Percentiles rank a stretch among this genome's conserved stretches.
Evolutionary conservation across 2,329 filamentous ascomycete genomes (phyloP).

Genomic region (Apiospora arundinis): DNA sequence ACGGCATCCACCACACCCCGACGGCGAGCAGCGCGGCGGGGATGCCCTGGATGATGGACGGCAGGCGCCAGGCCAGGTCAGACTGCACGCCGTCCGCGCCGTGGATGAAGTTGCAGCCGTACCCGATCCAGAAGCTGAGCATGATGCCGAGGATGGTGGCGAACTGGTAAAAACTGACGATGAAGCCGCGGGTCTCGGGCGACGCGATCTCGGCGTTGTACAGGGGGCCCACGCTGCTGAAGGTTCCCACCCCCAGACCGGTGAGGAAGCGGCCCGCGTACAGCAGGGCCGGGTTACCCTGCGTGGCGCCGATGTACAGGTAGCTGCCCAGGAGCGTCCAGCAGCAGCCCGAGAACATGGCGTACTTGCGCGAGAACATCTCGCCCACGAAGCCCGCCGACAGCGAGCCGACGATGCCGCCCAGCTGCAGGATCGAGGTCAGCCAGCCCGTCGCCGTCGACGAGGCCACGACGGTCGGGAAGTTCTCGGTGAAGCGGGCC

Average conservation of each 20-base stretch:
- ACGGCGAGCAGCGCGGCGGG: slow-evolving; percentile 37
- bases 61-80: slow-evolving; percentile 41
- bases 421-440: slow-evolving; percentile 57
- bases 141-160: slow-evolving; percentile 38
- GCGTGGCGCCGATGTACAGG: slow-evolving; percentile 54
- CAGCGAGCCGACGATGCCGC: slow-evolving; percentile 62
- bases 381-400: slow-evolving; percentile 61
- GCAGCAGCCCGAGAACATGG: slow-evolving; percentile 55
- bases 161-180: slow-evolving; percentile 33
- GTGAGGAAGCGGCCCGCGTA: slow-evolving; percentile 63
- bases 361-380: slow-evolving; percentile 57
- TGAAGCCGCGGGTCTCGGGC: slow-evolving; percentile 30
- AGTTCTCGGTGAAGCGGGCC: slow-evolving; percentile 55
- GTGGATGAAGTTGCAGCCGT: slow-evolving; percentile 43
- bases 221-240: slow-evolving; percentile 28
- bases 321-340: slow-evolving; percentile 50
- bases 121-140: slow-evolving; percentile 36
- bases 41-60: slow-evolving; percentile 37
- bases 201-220: slow-evolving; percentile 36
- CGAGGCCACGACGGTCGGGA: slow-evolving; percentile 53
- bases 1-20: slow-evolving; percentile 52
- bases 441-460: slow-evolving; percentile 53
- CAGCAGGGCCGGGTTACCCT: slow-evolving; percentile 50
- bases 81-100: slow-evolving; percentile 27
- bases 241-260: slow-evolving; percentile 55